These are phyloP conservation scores for Lepidium sativum DNA, from an alignment of 345 rosid species.

Conservation along the genomic window DNA sequence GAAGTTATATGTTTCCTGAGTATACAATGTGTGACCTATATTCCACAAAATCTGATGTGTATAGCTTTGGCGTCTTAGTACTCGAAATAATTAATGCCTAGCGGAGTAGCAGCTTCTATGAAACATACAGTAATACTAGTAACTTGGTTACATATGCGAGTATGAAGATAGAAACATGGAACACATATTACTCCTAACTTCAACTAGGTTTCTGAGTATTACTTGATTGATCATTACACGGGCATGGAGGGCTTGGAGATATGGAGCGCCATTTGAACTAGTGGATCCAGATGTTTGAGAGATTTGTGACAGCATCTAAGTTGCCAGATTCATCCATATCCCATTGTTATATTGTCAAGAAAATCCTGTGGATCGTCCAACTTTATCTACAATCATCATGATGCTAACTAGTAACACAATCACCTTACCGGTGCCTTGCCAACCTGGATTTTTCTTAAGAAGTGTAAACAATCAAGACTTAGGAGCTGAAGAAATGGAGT, in stretches of 20 bases:
- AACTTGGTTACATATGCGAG: slow-evolving; percentile 12
- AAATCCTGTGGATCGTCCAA: not conserved
- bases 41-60: slow-evolving; percentile 2
- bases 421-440: slow-evolving; percentile 2
- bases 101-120: not conserved
- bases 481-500: not conserved
- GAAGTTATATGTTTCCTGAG: slow-evolving; percentile 13
- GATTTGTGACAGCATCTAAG: not conserved
- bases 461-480: not conserved
- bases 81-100: not conserved
- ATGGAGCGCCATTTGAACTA: not conserved
- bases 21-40: not conserved
- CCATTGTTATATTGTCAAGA: slow-evolving; percentile 1
- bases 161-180: not conserved
- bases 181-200: not conserved
- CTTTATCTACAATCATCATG: not conserved
- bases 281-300: not conserved
- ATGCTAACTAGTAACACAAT: slow-evolving; percentile 3
- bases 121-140: not conserved
- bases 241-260: slow-evolving; percentile 14
- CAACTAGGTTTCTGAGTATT: not conserved
- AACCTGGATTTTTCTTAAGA: slow-evolving; percentile 3
- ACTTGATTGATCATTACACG: not conserved
- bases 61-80: slow-evolving; percentile 8
- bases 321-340: not conserved